Evolutionary conservation across 2,329 filamentous ascomycete genomes (phyloP), one percentile per base, ranked within the genome.

Genomic region (Phaeoacremonium minimum): DNA sequence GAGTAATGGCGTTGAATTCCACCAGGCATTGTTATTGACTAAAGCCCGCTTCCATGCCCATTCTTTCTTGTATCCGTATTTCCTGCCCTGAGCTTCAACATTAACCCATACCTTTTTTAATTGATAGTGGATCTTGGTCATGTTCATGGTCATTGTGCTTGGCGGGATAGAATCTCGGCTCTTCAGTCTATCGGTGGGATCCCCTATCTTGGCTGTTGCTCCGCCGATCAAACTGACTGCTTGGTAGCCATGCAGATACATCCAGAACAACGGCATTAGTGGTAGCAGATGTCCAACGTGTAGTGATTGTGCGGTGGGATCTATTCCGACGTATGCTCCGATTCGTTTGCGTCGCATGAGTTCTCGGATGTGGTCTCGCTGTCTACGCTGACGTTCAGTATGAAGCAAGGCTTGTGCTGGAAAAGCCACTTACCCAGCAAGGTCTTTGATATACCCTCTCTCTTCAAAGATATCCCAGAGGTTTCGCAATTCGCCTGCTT

Each of bases 1-100:
- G 33, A 87, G 68, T 30, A 95, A 69, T 2, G 80, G 71, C 30
- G 87, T 63, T 28, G 75, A 77, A 46, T 84, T 77, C 66, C 90
- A 79, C 93, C 93, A 98, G 33, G 71, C 70, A 45, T 80, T 84
- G 60, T 98, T 98, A 64, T 95, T 94, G 18, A 81, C 58, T 26
- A 96, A 51, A 15, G 75, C 76, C 37, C 80, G 76, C 44, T 69
- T 77, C 67, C 85, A 87, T 5, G 77, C 71, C 69, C 75, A 82
- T 30, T 82, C 66, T 41, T 69, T 69, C 17, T 74, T 42, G 53
- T 80, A 85, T 4, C 83, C 82, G 52, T 84, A 80, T 46, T 77
- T 82, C 36, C 63, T 59, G 5, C 77, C 85, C 45, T 87, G 74
- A 1, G 51, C 50, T 32, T 87, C 79, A 19, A 90, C 85, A 47